These are phyloP conservation scores for Barbatosphaeria neglecta DNA, from an alignment of 495 filamentous ascomycete genomes.

Conservation along the genomic window DNA sequence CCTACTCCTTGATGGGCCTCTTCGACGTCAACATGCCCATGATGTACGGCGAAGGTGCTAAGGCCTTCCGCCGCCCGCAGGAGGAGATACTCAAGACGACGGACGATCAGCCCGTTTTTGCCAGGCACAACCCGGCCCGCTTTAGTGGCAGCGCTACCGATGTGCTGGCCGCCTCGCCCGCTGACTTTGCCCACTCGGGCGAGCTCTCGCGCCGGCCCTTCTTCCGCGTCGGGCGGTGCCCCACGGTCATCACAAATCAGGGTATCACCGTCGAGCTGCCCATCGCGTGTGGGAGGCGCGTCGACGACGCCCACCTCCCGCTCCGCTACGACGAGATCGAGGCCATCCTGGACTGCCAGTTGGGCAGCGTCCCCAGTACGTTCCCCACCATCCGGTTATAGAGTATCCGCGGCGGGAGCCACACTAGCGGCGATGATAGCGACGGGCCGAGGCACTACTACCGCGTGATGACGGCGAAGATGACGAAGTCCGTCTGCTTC, in stretches of 20 bases:
- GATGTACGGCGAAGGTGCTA: slow-evolving; percentile 1
- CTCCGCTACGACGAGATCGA: neutral
- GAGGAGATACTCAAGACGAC: slow-evolving; percentile 10
- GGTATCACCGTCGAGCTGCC: slow-evolving; percentile 1
- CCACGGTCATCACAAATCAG: slow-evolving; percentile 1
- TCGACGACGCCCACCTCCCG: neutral
- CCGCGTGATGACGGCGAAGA: neutral
- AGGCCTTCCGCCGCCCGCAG: slow-evolving; percentile 12
- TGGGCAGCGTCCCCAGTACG: neutral
- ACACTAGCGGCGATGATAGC: no score
- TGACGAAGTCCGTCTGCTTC: neutral
- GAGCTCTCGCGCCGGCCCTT: neutral
- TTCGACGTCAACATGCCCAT: slow-evolving; percentile 4
- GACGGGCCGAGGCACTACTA: neutral
- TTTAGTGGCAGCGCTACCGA: neutral
- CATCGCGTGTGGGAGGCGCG: neutral
- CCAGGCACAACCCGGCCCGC: slow-evolving; percentile 5
- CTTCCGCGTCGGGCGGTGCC: neutral
- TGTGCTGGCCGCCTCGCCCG: neutral
- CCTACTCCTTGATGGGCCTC: slow-evolving; percentile 2
- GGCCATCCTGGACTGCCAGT: slow-evolving; percentile 1
- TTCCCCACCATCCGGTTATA: neutral
- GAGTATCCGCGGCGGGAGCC: neutral
- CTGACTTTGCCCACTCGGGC: neutral
- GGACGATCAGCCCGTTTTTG: slow-evolving; percentile 13